Evolutionary conservation across 2,329 filamentous ascomycete genomes (phyloP).

Genomic region (Dactylellina haptotyla): DNA sequence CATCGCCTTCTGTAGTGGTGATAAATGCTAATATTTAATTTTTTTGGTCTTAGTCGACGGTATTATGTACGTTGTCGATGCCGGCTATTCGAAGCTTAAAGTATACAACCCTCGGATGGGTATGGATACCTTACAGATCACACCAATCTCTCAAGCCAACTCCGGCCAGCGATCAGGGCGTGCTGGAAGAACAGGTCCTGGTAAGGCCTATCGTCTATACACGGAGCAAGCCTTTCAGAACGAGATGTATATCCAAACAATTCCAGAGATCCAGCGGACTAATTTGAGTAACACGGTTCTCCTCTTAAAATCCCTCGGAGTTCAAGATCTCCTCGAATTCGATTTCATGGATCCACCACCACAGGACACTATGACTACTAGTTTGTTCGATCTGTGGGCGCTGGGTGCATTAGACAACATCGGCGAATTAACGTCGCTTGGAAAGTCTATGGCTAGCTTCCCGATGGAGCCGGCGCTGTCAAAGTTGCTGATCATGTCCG

Average conservation of each 20-base stretch:
- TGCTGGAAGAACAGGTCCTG: conserved; percentile 91
- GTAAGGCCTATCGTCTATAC: conserved; percentile 92
- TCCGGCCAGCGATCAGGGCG: conserved; percentile 91
- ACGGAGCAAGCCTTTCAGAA: conserved; percentile 96
- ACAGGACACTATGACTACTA: conserved; percentile 96
- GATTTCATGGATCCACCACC: conserved; percentile 99
- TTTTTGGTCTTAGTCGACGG: conserved; percentile 74
- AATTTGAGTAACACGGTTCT: conserved; percentile 95
- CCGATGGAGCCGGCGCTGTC: conserved; percentile 97
- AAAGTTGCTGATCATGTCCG: conserved; percentile 91
- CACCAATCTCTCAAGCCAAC: conserved; percentile 96
- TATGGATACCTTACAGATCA: conserved; percentile 98
- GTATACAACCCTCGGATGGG: conserved; percentile 99
- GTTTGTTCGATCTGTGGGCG: conserved; percentile 96
- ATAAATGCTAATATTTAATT: neutral
- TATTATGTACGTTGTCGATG: conserved; percentile 98
- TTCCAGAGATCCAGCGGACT: conserved; percentile 96
- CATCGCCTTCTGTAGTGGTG: neutral
- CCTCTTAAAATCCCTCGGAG: conserved; percentile 90
- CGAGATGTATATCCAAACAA: conserved; percentile 95
- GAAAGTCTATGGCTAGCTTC: conserved; percentile 93
- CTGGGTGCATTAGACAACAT: conserved; percentile 92
- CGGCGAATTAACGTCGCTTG: conserved; percentile 86
- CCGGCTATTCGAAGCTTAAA: conserved; percentile 95
- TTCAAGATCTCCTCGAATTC: conserved; percentile 93